These are phyloP conservation scores for Pholiota adiposa DNA, from an alignment of 1,284 basidiomycete genomes.

Conservation along the genomic window DNA sequence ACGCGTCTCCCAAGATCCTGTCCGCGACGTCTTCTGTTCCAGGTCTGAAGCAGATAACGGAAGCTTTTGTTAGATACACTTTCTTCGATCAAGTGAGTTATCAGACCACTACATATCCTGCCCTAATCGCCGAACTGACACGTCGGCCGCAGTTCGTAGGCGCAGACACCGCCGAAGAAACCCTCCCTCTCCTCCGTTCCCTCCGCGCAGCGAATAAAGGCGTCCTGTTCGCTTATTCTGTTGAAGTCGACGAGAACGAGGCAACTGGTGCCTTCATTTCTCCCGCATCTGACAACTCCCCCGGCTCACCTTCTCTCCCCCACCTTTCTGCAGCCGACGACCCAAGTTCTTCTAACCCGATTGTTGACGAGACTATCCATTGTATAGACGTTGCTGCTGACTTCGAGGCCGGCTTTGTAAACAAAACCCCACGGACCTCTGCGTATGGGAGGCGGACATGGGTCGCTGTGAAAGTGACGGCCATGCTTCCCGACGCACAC, in stretches of 20 bases:
- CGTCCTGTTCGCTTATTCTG: slow-evolving; percentile 83
- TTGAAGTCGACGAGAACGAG: slow-evolving; percentile 76
- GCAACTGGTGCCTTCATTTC: slow-evolving; percentile 39
- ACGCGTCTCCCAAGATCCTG: slow-evolving; percentile 78
- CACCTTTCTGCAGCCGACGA: slow-evolving; percentile 7
- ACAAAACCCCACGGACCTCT: not conserved
- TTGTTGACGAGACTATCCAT: slow-evolving; percentile 72
- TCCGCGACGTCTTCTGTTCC: slow-evolving; percentile 66
- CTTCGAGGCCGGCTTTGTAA: slow-evolving; percentile 63
- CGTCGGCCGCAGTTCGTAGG: slow-evolving; percentile 82
- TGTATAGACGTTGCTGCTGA: slow-evolving; percentile 80
- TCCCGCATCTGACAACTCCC: slow-evolving; percentile 13
- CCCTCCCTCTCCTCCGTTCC: slow-evolving; percentile 64
- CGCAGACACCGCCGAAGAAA: slow-evolving; percentile 78
- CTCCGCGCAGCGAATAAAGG: slow-evolving; percentile 76
- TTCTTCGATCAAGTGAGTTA: slow-evolving; percentile 81
- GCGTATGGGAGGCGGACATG: slow-evolving; percentile 58
- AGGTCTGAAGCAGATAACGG: slow-evolving; percentile 66
- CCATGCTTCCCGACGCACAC: slow-evolving; percentile 60
- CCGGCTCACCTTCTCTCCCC: slow-evolving; percentile 12
- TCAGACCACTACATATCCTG: not conserved
- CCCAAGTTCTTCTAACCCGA: slow-evolving; percentile 51
- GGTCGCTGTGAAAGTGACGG: slow-evolving; percentile 83
- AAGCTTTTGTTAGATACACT: slow-evolving; percentile 76
- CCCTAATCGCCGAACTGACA: slow-evolving; percentile 1